phyloP scores from a whole-genome alignment of 2,329 filamentous ascomycete genomes.

The Huntiella decipiens region DNA sequence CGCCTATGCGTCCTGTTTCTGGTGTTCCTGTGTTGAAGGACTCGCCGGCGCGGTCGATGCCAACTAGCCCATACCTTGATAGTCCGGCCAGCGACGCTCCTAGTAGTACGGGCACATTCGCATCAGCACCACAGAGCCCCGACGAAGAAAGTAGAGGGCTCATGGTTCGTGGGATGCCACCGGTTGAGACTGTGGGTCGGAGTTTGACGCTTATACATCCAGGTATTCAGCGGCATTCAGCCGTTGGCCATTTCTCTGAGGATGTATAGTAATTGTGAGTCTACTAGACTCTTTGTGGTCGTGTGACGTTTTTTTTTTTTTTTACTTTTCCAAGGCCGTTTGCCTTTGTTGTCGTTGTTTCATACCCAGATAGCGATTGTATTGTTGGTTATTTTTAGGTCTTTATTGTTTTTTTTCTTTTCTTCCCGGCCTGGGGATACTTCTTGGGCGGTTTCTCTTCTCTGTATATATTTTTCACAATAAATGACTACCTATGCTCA shows the following conservation, averaged over 20 bases:
- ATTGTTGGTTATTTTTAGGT: neutral
- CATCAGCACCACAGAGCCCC: slow-evolving; percentile 1
- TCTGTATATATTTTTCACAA: too few relatives aligned
- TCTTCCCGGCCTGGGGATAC: neutral
- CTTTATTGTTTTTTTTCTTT: neutral
- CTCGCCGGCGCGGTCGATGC: slow-evolving; percentile 40
- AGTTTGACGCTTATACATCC: slow-evolving; percentile 9
- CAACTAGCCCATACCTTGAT: slow-evolving; percentile 17
- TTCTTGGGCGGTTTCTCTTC: too few relatives aligned
- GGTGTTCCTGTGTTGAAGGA: slow-evolving; percentile 41
- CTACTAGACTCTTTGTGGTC: neutral
- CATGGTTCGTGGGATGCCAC: neutral
- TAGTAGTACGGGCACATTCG: neutral
- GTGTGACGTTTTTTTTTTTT: neutral
- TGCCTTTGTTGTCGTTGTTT: neutral
- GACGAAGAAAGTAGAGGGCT: neutral
- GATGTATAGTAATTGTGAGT: slow-evolving; percentile 8
- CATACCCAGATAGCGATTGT: neutral
- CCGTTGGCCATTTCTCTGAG: slow-evolving; percentile 9
- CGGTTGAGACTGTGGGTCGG: slow-evolving; percentile 7
- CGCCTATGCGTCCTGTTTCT: slow-evolving; percentile 40
- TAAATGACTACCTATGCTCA: too few relatives aligned
- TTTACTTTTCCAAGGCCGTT: neutral
- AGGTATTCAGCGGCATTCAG: slow-evolving; percentile 8
- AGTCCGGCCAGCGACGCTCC: neutral